Conservation (phyloP, 306 rosid species). For the Fagus sylvatica region DNA sequence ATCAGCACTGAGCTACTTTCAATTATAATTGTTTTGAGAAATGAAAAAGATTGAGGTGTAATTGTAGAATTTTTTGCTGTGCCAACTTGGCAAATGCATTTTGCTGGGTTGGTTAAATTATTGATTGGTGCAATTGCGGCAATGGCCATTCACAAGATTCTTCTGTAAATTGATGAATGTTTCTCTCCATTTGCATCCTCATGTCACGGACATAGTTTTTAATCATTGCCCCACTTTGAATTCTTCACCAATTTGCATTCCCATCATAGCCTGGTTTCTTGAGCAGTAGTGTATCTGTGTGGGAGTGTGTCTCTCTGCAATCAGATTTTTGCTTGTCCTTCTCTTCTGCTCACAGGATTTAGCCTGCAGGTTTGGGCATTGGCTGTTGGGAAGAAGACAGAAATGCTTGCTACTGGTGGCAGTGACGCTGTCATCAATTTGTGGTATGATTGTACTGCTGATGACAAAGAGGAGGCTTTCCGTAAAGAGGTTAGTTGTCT, state of each 20-base stretch:
- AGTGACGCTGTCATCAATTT: constrained; percentile 78
- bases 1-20: background rate
- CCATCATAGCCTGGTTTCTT: too few species aligned
- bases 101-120: background rate
- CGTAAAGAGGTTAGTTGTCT: constrained; percentile 62
- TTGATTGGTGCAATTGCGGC: background rate
- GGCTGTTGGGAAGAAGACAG: constrained; percentile 86
- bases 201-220: background rate
- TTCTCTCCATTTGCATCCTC: background rate
- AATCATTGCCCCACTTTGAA: too few species aligned
- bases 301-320: too few species aligned
- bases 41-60: background rate
- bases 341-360: constrained; percentile 27
- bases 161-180: too few species aligned
- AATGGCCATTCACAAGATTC: too few species aligned
- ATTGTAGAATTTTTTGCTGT: background rate
- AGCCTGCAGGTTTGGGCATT: constrained; percentile 83
- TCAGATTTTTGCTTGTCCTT: constrained; percentile 3
- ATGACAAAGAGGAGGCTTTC: constrained; percentile 84
- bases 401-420: constrained; percentile 95
- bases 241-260: too few species aligned
- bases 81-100: background rate
- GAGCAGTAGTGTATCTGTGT: too few species aligned
- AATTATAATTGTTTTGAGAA: background rate
- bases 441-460: constrained; percentile 85